phyloP scores from a whole-genome alignment of 2,329 filamentous ascomycete genomes.

The Seiridium cupressi region DNA sequence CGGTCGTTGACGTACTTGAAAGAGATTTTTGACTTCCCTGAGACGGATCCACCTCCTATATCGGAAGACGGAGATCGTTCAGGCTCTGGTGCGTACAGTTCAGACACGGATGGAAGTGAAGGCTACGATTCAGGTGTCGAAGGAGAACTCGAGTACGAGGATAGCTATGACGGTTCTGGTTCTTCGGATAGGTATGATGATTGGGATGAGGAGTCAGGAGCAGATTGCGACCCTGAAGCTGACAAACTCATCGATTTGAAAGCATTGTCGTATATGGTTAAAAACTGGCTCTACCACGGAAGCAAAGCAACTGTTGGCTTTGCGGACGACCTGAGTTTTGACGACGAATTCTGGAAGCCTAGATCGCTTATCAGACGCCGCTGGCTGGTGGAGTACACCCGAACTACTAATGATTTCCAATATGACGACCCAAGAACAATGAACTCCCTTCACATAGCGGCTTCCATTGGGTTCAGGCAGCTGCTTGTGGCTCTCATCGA shows the following conservation, averaged over 20 bases:
- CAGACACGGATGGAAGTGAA: background rate
- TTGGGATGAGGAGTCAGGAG: constrained; percentile 13
- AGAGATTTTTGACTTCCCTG: constrained; percentile 28
- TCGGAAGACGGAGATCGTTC: background rate
- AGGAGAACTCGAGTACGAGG: background rate
- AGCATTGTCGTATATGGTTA: constrained; percentile 31
- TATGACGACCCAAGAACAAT: constrained; percentile 22
- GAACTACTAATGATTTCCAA: constrained; percentile 28
- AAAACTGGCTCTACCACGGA: constrained; percentile 39
- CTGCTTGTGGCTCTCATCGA: constrained; percentile 35
- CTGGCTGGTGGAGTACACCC: constrained; percentile 34
- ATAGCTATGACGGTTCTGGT: background rate
- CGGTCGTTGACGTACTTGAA: constrained; percentile 36
- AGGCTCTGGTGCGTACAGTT: background rate
- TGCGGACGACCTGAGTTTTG: constrained; percentile 36
- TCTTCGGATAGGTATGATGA: constrained; percentile 1
- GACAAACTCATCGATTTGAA: constrained; percentile 16
- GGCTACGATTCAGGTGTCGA: background rate
- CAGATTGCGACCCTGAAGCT: constrained; percentile 25
- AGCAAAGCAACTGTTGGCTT: constrained; percentile 39
- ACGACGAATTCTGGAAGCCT: constrained; percentile 36
- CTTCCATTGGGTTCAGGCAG: constrained; percentile 35
- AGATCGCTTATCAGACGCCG: constrained; percentile 33
- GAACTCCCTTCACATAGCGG: constrained; percentile 35
- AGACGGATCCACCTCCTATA: constrained; percentile 14